phyloP scores from a whole-genome alignment of 106 monocot species.

The Amphibolis antarctica region DNA sequence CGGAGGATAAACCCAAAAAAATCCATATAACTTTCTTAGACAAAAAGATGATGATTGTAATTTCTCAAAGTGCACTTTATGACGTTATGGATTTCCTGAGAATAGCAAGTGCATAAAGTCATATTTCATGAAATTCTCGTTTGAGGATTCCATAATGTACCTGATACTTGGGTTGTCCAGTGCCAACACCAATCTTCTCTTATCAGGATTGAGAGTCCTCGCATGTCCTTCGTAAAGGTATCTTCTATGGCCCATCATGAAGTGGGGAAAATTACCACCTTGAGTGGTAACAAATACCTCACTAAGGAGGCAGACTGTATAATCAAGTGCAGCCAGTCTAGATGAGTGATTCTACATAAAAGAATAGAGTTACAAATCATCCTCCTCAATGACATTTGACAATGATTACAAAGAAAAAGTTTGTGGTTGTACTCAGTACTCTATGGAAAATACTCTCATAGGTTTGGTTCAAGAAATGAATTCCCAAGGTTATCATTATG shows the following conservation, averaged over 20 bases:
- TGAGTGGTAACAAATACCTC: slow-evolving; percentile 95
- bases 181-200: slow-evolving; percentile 61
- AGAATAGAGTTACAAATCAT: background rate
- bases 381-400: background rate
- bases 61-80: no score
- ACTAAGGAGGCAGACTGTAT: slow-evolving; percentile 71
- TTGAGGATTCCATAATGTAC: slow-evolving; percentile 10
- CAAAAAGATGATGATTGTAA: no score
- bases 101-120: no score
- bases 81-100: no score
- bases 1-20: no score
- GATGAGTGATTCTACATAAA: slow-evolving; percentile 70
- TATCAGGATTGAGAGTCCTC: slow-evolving; percentile 91
- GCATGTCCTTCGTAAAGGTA: slow-evolving; percentile 75
- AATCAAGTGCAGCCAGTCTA: slow-evolving; percentile 86
- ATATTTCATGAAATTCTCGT: background rate
- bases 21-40: no score
- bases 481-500: background rate
- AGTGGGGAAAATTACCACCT: slow-evolving; percentile 98
- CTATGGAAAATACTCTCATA: no score
- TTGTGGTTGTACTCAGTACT: background rate
- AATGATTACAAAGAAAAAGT: background rate
- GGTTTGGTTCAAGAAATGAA: no score
- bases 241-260: slow-evolving; percentile 80
- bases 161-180: slow-evolving; percentile 73